Evolutionary conservation across 768 basidiomycete species (phyloP), one percentile per base, ranked within the genome.

Genomic region (Sporobolomyces phaffii): DNA sequence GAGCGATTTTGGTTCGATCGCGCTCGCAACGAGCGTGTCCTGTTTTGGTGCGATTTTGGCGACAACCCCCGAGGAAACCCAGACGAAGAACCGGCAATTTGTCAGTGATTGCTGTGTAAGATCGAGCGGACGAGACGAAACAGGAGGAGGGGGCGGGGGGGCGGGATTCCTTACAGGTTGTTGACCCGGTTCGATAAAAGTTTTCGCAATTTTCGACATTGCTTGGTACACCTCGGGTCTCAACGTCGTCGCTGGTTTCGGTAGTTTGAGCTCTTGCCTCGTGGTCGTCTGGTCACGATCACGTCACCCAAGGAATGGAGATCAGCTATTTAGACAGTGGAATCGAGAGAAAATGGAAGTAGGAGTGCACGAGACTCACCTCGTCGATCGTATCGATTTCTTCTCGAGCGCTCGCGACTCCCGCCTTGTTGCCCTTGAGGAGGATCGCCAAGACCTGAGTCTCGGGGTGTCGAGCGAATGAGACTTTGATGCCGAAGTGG

Each of bases 351-450:
- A n/a, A n/a, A n/a, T n/a, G n/a, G n/a, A n/a, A n/a, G n/a, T n/a
- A n/a, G n/a, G n/a, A n/a, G n/a, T n/a, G n/a, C n/a, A n/a, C n/a
- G n/a, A n/a, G n/a, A n/a, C n/a, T n/a, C 18, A 69, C 61, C 28
- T 68, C 68, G 14, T 62, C 67, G 4, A 71, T 36, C 0, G 48
- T 43, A 36, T 69, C 61, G 17, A 69, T 29, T 49, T 68, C 62
- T 2, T 29, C 38, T 20, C 38, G 47, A 0, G 67, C 64, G 1
- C 50, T 26, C 2, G 11, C 9, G 14, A 66, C 66, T 13, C 34
- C 17, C 7, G 28, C 1, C 18, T 33, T 18, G 8, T 13, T 26
- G 13, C 69, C 69, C 15, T 26, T 22, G 15, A 70, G 51, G 33
- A 63, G 3, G n/a, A 70, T 49, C 15, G 36, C 15, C 54, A 70